These are phyloP conservation scores for Vitis riparia DNA, from an alignment of 164 flowering plant species.

Conservation along the genomic window DNA sequence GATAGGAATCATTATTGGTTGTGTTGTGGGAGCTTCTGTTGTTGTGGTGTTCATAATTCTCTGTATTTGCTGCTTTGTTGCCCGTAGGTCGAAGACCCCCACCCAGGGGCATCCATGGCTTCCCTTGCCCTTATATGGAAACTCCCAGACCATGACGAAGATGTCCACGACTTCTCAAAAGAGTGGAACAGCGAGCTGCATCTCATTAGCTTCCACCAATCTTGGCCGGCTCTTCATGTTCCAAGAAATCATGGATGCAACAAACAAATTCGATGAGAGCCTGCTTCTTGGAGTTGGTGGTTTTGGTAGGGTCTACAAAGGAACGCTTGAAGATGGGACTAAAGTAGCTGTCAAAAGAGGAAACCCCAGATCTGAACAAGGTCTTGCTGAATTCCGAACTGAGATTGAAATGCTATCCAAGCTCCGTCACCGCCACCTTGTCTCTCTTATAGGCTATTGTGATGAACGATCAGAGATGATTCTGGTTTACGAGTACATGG, in stretches of 20 bases:
- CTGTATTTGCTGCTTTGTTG: slow-evolving; percentile 51
- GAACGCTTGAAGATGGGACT: slow-evolving; percentile 82
- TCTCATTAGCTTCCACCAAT: slow-evolving; percentile 65
- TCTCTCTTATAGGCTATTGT: slow-evolving; percentile 93
- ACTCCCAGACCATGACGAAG: slow-evolving; percentile 72
- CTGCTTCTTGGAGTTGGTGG: slow-evolving; percentile 94
- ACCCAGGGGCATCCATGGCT: slow-evolving; percentile 66
- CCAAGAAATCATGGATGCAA: slow-evolving; percentile 84
- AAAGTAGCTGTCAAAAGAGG: slow-evolving; percentile 90
- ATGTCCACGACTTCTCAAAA: slow-evolving; percentile 74
- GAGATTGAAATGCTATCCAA: slow-evolving; percentile 94
- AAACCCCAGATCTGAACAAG: slow-evolving; percentile 90
- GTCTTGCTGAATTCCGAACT: slow-evolving; percentile 86
- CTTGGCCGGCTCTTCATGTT: slow-evolving; percentile 72
- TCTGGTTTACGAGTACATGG: slow-evolving; percentile 94
- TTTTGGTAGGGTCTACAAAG: slow-evolving; percentile 90
- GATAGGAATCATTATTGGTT: slow-evolving; percentile 48
- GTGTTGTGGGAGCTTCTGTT: slow-evolving; percentile 41
- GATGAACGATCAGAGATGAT: slow-evolving; percentile 93
- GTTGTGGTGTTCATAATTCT: slow-evolving; percentile 37
- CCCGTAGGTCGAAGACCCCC: slow-evolving; percentile 47
- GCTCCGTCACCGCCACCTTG: slow-evolving; percentile 94
- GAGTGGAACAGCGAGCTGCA: slow-evolving; percentile 88
- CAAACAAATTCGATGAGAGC: slow-evolving; percentile 83
- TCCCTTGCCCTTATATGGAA: slow-evolving; percentile 80